Evolutionary conservation across 371 early-diverging fungal species (phyloP), one percentile per base, ranked within the genome.

Genomic region (Rhizopus microsporus): DNA sequence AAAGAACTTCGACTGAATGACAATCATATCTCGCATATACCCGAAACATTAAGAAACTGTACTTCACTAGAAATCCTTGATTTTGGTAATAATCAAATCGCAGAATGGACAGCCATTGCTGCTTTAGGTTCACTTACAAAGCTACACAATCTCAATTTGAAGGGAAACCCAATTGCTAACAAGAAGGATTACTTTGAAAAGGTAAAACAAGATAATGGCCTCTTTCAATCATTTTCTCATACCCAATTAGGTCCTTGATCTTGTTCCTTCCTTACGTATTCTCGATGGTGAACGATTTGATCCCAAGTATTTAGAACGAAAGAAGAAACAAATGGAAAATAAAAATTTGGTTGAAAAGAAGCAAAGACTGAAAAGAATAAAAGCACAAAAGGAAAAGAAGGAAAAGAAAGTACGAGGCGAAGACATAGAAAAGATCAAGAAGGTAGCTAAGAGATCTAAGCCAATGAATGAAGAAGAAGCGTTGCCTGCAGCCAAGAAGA

Each of bases 241-340:
- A 12, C 9, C 52, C 15, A 12, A 4, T 32, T 56, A 78, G 78
- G 79, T 89, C 17, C 62, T 88, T 12, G 76, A 73, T n/a, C 65
- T 88, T 56, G 68, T 88, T 1, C 92, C 92, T 35, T 81, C 85
- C 7, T 67, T 94, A 40, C 83, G 90, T 40, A 80, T 93, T 8
- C 71, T 94, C 49, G 94, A 94, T 66, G 87, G 86, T n/a, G 86
- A 86, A 49, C 74, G 94, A 35, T 92, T 92, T 59, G 94, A 94
- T 69, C 72, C 78, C 17, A 87, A 83, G 62, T 94, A 88, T 69
- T 69, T 92, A 54, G 77, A 87, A 60, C 74, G 90, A 51, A 84
- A 85, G 60, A 74, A 82, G 56, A 86, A 86, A 52, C 75, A 79
- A 37, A 56, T 71, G 54, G 60, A 72, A 30, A 71, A 73, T 44